Percentiles rank a stretch among this genome's conserved stretches.
phyloP scores from a whole-genome alignment of 441 rosid genomes.

The Pelargonium citronellum region DNA sequence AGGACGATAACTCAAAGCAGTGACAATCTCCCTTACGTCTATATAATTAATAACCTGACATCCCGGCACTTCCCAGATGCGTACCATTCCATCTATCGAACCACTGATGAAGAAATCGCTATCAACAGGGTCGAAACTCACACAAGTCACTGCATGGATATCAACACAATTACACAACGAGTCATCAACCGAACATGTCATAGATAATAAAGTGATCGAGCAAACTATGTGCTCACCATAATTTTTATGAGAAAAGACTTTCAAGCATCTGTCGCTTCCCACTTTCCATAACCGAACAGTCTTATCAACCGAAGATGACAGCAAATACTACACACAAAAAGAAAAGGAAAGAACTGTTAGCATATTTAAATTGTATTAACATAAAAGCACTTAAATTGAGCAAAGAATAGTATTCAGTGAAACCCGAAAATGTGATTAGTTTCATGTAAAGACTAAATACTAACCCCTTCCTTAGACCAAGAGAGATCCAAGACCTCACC shows the following conservation, averaged over 20 bases:
- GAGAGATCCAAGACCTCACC: constrained; percentile 78
- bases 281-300: constrained; percentile 62
- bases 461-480: constrained; percentile 56
- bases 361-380: background rate
- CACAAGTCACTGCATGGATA: constrained; percentile 66
- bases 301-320: constrained; percentile 55
- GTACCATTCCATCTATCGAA: constrained; percentile 91
- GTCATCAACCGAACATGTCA: background rate
- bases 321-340: constrained; percentile 32
- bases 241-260: constrained; percentile 46
- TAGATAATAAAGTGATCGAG: background rate
- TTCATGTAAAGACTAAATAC: background rate
- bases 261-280: constrained; percentile 39
- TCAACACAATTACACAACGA: constrained; percentile 23
- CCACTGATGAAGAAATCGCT: constrained; percentile 84
- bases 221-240: constrained; percentile 37
- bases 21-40: constrained; percentile 64
- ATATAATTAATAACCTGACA: constrained; percentile 78
- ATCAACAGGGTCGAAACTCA: constrained; percentile 80
- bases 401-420: background rate
- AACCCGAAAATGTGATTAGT: background rate
- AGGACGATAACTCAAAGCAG: constrained; percentile 84
- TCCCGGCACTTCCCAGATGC: constrained; percentile 67
- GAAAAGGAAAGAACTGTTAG: background rate
- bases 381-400: background rate